phyloP scores from a whole-genome alignment of 768 basidiomycete species.

The Tylopilus rubrobrunneus region DNA sequence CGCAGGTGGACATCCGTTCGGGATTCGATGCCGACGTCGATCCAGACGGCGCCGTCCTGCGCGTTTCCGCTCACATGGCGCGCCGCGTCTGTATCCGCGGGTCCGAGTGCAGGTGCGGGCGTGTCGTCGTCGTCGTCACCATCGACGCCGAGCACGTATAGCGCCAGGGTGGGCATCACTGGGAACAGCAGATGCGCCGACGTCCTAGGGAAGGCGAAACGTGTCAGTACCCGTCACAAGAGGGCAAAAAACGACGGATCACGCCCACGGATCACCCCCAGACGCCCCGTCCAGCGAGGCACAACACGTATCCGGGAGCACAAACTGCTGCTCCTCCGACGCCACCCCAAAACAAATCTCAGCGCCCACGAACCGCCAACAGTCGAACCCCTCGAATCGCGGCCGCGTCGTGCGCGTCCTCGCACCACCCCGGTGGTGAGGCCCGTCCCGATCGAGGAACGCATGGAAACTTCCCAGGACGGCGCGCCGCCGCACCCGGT shows the following conservation, averaged over 20 bases:
- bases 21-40: constrained; percentile 49
- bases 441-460: constrained; percentile 18
- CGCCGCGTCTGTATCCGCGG: no score
- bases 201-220: constrained; percentile 28
- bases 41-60: constrained; percentile 26
- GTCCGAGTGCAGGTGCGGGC: no score
- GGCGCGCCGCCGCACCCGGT: constrained; percentile 25
- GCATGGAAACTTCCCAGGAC: constrained; percentile 27
- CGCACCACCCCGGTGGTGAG: no score
- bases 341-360: constrained; percentile 55
- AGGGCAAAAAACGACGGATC: neutral
- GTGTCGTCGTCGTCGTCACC: constrained; percentile 16
- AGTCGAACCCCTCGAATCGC: constrained; percentile 33
- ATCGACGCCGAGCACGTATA: constrained; percentile 47
- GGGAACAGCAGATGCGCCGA: constrained; percentile 54
- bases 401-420: neutral
- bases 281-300: constrained; percentile 51
- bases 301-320: constrained; percentile 52
- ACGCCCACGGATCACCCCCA: constrained; percentile 26
- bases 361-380: constrained; percentile 45
- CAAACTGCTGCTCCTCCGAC: constrained; percentile 52
- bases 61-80: neutral
- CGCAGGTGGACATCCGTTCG: constrained; percentile 57
- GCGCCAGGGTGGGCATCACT: constrained; percentile 46
- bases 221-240: neutral